A percentile compares a stretch with the other conserved stretches of the same genome.
phyloP scores from a whole-genome alignment of 2,329 filamentous ascomycete genomes.

The Juglanconis sp. region DNA sequence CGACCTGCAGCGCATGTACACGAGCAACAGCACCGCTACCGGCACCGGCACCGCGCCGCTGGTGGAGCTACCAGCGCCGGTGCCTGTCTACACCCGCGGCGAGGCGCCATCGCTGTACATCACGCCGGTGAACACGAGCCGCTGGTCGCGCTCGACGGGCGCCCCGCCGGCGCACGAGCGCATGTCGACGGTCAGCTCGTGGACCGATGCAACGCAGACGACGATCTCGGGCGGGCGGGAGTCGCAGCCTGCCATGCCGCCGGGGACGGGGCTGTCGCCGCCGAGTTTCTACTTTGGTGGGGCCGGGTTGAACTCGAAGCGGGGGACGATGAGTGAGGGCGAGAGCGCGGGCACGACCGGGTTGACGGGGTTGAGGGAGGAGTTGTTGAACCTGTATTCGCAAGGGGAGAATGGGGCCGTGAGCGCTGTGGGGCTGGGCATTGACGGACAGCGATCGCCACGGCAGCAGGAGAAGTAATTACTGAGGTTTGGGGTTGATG shows the following conservation, averaged over 20 bases:
- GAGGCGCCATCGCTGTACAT: neutral
- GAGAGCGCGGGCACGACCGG: no score
- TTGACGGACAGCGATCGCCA: no score
- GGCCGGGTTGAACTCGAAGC: no score
- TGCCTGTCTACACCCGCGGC: neutral
- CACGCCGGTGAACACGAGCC: neutral
- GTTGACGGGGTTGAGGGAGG: no score
- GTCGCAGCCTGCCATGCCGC: neutral
- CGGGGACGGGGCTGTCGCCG: neutral
- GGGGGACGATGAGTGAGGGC: no score
- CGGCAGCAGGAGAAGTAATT: no score
- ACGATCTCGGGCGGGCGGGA: constrained; percentile 5
- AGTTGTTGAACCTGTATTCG: no score
- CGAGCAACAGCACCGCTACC: neutral
- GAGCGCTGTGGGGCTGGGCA: no score
- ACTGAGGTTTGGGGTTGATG: no score
- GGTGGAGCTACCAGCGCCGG: neutral
- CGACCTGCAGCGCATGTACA: neutral
- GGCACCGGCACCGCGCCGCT: neutral
- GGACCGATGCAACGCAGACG: constrained; percentile 6
- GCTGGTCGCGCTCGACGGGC: constrained; percentile 1
- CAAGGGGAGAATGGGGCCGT: no score
- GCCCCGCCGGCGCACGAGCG: neutral
- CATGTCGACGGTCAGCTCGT: constrained; percentile 9
- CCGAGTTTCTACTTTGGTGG: neutral